Percentiles rank a stretch among this genome's conserved stretches.
Conservation (phyloP, 192 early-diverging fungal species). For the Pecoramyces ruminantium region DNA sequence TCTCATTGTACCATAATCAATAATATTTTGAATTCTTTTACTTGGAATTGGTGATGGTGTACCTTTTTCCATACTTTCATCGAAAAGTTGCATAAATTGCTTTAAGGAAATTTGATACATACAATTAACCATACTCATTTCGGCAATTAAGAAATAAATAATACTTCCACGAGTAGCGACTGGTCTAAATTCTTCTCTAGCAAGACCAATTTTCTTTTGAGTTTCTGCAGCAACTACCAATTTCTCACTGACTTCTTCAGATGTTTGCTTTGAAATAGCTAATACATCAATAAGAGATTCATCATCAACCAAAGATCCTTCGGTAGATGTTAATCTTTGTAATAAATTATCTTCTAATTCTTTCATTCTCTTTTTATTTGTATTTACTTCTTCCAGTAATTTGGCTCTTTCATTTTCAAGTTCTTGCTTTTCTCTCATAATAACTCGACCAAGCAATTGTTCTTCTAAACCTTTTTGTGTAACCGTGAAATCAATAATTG, state of each 20-base stretch:
- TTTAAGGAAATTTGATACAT: conserved; percentile 50
- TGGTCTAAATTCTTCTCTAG: conserved; percentile 45
- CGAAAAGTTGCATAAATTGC: conserved; percentile 48
- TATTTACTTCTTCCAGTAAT: conserved; percentile 44
- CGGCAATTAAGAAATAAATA: conserved; percentile 50
- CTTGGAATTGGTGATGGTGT: conserved; percentile 41
- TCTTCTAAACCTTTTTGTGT: conserved; percentile 44
- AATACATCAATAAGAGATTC: conserved; percentile 50
- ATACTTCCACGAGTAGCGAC: conserved; percentile 40
- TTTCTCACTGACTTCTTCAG: conserved; percentile 50
- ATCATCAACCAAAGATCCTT: conserved; percentile 45
- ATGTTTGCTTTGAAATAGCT: conserved; percentile 39
- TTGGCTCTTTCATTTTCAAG: conserved; percentile 45
- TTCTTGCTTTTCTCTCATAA: conserved; percentile 49
- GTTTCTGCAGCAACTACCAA: conserved; percentile 43
- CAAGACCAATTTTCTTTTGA: conserved; percentile 45
- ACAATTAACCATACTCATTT: conserved; percentile 48
- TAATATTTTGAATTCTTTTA: conserved; percentile 49
- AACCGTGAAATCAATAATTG: conserved; percentile 47
- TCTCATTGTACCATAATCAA: conserved; percentile 46
- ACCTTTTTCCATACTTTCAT: conserved; percentile 47
- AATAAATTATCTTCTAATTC: conserved; percentile 50
- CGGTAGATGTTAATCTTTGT: conserved; percentile 40
- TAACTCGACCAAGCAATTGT: conserved; percentile 43
- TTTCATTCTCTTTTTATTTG: conserved; percentile 51